Base-by-base conservation (phyloP, 208 protist species). In the Trypanosoma cruzi region DNA sequence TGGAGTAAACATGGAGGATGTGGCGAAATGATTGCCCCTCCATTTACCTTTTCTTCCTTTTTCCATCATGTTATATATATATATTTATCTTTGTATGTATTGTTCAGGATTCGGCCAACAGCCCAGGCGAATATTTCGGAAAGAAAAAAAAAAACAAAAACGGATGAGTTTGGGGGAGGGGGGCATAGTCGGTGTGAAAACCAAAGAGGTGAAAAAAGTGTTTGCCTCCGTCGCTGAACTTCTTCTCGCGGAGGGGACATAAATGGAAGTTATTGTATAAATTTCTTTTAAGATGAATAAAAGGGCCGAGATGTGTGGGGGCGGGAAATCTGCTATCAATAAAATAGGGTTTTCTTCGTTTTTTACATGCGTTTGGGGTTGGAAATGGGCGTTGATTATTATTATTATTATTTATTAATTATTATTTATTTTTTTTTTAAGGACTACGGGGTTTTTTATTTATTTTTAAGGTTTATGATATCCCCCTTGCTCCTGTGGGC, bases 401-500 rank as follows among this genome's bases (percentile, higher is more conserved):
- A 42, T 32, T 53, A 22, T 69, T 24, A 48, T 14, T 48, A 1
- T 68, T 31, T 32, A 61, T 32, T 69, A 24, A 48, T 14, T 48
- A 1, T 68, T 61, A 46, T 78, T 71, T 54, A 26, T 73, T 2
- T 52, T 42, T 7, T 50, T 48, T 29, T 20, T 29, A 48, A 18
- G 31, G 22, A 32, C 4, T 28, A 0, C 3, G 11, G 28, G 44
- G 22, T 18, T 22, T 59, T 40, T 36, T 79, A 37, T 55, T 58
- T 20, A 31, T 50, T 62, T 46, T 1, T 4, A 62, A 44, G 34
- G 49, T 65, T 32, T 16, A 75, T 75, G 71, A 66, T 70, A 13
- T 75, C 71, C 5, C 63, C 71, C 0, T 42, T 31, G 28, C 36
- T 75, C 0, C 48, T 75, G 16, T 75, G 37, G 56, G 34, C 28